A percentile compares a stretch with the other conserved stretches of the same genome.
These are phyloP conservation scores for Nothophoma quercina DNA, from an alignment of 2,329 filamentous ascomycete genomes.

Conservation along the genomic window DNA sequence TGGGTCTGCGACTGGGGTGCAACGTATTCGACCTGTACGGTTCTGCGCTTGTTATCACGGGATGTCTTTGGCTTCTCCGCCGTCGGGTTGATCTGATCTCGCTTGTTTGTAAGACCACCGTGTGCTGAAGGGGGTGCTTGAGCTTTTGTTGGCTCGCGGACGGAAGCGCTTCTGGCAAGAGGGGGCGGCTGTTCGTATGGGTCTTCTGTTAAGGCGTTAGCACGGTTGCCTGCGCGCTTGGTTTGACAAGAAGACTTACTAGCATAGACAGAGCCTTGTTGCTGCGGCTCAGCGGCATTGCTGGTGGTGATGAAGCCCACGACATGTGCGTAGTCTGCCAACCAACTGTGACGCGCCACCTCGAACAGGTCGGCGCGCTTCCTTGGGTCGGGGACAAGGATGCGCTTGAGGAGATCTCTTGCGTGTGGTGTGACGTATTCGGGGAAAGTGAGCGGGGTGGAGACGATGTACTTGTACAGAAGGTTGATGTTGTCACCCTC, in stretches of 20 bases:
- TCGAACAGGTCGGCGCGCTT: conserved; percentile 97
- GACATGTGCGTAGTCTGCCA: conserved; percentile 95
- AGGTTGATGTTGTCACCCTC: conserved; percentile 99
- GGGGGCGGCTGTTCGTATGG: conserved; percentile 66
- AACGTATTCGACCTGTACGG: conserved; percentile 97
- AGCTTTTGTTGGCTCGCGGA: conserved; percentile 82
- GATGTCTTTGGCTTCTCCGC: conserved; percentile 68
- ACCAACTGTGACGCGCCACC: conserved; percentile 96
- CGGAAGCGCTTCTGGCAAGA: conserved; percentile 87
- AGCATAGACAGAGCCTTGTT: conserved; percentile 74
- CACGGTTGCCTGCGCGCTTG: not conserved
- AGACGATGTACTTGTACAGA: conserved; percentile 98
- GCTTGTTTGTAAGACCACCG: conserved; percentile 73
- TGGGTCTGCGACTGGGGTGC: conserved; percentile 86
- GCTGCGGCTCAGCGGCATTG: conserved; percentile 75
- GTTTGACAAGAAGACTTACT: conserved; percentile 49
- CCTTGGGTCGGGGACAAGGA: conserved; percentile 92
- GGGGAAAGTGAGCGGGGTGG: conserved; percentile 94
- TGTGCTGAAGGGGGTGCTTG: conserved; percentile 55
- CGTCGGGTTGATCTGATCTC: conserved; percentile 75
- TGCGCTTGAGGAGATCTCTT: conserved; percentile 87
- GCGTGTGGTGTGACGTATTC: conserved; percentile 99
- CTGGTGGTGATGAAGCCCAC: conserved; percentile 97
- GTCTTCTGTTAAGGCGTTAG: conserved; percentile 52
- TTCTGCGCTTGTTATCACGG: conserved; percentile 89